These are phyloP conservation scores for Suillus subluteus DNA, from an alignment of 768 basidiomycete genomes.

Conservation along the genomic window DNA sequence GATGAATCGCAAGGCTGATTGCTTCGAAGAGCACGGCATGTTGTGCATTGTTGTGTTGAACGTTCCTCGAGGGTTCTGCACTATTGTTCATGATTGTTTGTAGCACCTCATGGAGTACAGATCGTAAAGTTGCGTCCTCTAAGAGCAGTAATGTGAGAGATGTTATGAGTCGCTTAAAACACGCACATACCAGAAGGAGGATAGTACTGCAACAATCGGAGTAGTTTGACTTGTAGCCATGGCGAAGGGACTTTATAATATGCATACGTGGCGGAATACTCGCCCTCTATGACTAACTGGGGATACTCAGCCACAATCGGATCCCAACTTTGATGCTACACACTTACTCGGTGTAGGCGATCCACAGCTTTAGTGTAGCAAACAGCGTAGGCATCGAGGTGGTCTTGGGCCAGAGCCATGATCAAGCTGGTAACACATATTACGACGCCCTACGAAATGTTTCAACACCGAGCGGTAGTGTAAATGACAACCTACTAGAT, in stretches of 20 bases:
- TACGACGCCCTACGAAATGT: conserved; percentile 76
- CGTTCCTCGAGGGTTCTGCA: conserved; percentile 89
- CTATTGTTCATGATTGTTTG: conserved; percentile 90
- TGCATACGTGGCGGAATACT: conserved; percentile 86
- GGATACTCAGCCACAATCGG: conserved; percentile 15
- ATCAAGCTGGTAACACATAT: conserved; percentile 92
- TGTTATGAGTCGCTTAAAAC: conserved; percentile 9
- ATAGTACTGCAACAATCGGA: conserved; percentile 93
- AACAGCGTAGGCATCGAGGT: conserved; percentile 87
- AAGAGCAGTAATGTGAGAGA: conserved; percentile 13
- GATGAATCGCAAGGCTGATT: conserved; percentile 93
- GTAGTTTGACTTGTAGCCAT: conserved; percentile 95
- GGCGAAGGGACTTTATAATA: conserved; percentile 98
- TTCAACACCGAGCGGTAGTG: background rate
- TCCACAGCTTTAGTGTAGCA: conserved; percentile 96
- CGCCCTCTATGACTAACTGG: conserved; percentile 89
- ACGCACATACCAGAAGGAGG: conserved; percentile 79
- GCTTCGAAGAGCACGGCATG: conserved; percentile 99
- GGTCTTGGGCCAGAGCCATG: conserved; percentile 92
- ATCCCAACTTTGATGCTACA: conserved; percentile 4
- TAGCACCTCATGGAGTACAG: conserved; percentile 79
- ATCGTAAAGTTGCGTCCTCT: conserved; percentile 86
- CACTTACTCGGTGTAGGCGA: conserved; percentile 74
- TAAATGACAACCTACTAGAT: conserved; percentile 56
- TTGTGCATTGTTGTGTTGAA: conserved; percentile 98